A percentile compares a stretch with the other conserved stretches of the same genome.
Evolutionary conservation across 2,329 filamentous ascomycete genomes (phyloP).

Genomic region (Aspergillus sojae): DNA sequence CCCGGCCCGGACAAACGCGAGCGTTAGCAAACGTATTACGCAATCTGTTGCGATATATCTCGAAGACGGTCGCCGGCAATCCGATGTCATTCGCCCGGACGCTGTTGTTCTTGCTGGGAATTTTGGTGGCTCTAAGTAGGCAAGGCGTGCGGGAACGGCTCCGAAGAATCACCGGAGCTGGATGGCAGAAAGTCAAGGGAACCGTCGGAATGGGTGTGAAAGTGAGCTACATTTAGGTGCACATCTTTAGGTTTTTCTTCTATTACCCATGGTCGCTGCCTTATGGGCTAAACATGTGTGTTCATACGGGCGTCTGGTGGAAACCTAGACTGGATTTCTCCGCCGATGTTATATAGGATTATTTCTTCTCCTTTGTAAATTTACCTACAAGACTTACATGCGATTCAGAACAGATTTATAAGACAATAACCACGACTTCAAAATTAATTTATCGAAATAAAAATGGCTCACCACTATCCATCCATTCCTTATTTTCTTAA

Average conservation of each 20-base stretch:
- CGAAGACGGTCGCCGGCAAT: slow-evolving; percentile 55
- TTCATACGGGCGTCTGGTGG: neutral
- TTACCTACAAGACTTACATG: slow-evolving; percentile 1
- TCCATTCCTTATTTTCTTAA: neutral
- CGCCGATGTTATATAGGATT: slow-evolving; percentile 10
- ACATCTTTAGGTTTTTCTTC: slow-evolving; percentile 15
- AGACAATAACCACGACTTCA: neutral
- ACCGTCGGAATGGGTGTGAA: slow-evolving; percentile 97
- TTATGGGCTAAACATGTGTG: neutral
- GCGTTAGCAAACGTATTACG: slow-evolving; percentile 52
- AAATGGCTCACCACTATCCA: neutral
- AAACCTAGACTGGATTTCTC: slow-evolving; percentile 2
- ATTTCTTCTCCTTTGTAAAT: slow-evolving; percentile 6
- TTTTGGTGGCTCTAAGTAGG: slow-evolving; percentile 75
- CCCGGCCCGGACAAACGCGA: slow-evolving; percentile 42
- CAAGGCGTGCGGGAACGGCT: slow-evolving; percentile 75
- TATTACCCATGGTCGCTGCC: slow-evolving; percentile 12
- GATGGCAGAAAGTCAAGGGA: slow-evolving; percentile 78
- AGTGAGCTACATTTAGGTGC: slow-evolving; percentile 81
- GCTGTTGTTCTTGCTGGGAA: slow-evolving; percentile 76
- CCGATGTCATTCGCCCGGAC: slow-evolving; percentile 62
- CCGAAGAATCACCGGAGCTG: slow-evolving; percentile 65
- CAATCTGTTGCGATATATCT: slow-evolving; percentile 53
- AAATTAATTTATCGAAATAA: neutral
- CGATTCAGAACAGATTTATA: neutral